A percentile compares a stretch with the other conserved stretches of the same genome.
These are phyloP conservation scores for Debaryomyces subglobosus DNA, from an alignment of 1,139 yeast genomes.

Conservation along the genomic window DNA sequence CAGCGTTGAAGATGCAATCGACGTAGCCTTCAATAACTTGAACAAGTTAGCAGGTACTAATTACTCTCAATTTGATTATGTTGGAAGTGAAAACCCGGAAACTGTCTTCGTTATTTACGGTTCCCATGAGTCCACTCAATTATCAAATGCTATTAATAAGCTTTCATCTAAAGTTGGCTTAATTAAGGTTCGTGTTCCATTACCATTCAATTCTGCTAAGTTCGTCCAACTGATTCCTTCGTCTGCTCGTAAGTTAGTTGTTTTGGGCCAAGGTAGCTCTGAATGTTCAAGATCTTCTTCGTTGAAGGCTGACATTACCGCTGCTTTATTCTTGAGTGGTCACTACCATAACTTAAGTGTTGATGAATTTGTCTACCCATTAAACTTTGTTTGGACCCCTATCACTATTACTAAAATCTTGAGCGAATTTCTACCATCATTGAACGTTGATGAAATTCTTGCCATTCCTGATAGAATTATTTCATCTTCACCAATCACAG, in stretches of 20 bases:
- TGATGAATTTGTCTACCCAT: constrained; percentile 55
- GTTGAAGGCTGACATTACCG: constrained; percentile 71
- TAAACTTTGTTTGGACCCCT: constrained; percentile 61
- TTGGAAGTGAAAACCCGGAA: constrained; percentile 62
- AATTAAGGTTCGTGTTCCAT: constrained; percentile 73
- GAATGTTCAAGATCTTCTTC: constrained; percentile 39
- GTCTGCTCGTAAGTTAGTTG: constrained; percentile 61
- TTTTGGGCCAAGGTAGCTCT: constrained; percentile 57
- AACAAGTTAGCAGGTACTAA: constrained; percentile 61
- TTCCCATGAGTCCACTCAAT: constrained; percentile 61
- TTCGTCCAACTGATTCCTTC: constrained; percentile 63
- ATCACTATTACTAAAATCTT: constrained; percentile 54
- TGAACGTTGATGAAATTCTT: constrained; percentile 29
- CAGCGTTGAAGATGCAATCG: constrained; percentile 42
- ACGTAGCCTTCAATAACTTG: constrained; percentile 48
- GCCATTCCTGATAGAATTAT: constrained; percentile 11
- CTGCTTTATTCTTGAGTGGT: constrained; percentile 64
- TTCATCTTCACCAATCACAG: constrained; percentile 30
- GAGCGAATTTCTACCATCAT: constrained; percentile 41
- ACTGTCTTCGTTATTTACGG: constrained; percentile 82
- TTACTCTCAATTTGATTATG: constrained; percentile 71
- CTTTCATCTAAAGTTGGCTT: constrained; percentile 56
- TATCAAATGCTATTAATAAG: constrained; percentile 47
- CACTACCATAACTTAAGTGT: constrained; percentile 44
- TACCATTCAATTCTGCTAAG: constrained; percentile 68